A percentile compares a stretch with the other conserved stretches of the same genome.
These are phyloP conservation scores for Meredithiella fracta DNA, from an alignment of 2,329 filamentous ascomycete genomes.

Conservation along the genomic window DNA sequence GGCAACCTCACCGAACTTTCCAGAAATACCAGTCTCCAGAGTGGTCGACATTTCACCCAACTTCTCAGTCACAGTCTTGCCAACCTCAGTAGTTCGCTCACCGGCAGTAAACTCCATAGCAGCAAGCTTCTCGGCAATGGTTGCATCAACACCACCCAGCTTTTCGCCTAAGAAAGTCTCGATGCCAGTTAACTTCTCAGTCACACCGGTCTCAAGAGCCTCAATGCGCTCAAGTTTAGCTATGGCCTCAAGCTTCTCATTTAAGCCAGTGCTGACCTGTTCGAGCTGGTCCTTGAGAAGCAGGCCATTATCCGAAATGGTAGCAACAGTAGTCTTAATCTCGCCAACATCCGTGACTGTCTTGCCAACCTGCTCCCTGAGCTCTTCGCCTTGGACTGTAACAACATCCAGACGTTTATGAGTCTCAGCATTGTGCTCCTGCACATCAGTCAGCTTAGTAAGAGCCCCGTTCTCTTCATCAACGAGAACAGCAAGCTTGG, in stretches of 20 bases:
- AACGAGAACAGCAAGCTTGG: conserved; percentile 9
- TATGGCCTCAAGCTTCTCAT: conserved; percentile 11
- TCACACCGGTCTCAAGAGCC: conserved; percentile 7
- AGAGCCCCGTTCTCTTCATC: conserved; percentile 10
- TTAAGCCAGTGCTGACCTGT: conserved; percentile 6
- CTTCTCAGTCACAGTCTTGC: conserved; percentile 9
- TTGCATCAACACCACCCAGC: conserved; percentile 8
- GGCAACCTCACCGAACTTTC: conserved; percentile 3
- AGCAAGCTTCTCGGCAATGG: conserved; percentile 5
- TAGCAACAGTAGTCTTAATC: conserved; percentile 8
- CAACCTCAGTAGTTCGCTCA: conserved; percentile 3
- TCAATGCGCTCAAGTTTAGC: conserved; percentile 8
- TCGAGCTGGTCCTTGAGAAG: conserved; percentile 12
- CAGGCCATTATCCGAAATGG: conserved; percentile 11
- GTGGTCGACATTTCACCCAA: conserved; percentile 7
- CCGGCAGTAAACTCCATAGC: conserved; percentile 4
- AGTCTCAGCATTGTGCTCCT: conserved; percentile 8
- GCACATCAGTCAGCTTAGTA: conserved; percentile 6
- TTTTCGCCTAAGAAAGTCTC: conserved; percentile 10
- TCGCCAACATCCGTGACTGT: conserved; percentile 7
- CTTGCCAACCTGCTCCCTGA: conserved; percentile 12
- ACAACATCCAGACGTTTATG: conserved; percentile 12
- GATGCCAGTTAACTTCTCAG: conserved; percentile 10
- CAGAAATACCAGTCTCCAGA: conserved; percentile 4
- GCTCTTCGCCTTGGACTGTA: conserved; percentile 10